These are phyloP conservation scores for Fonsecaea nubica DNA, from an alignment of 2,329 filamentous ascomycete species.

Conservation along the genomic window DNA sequence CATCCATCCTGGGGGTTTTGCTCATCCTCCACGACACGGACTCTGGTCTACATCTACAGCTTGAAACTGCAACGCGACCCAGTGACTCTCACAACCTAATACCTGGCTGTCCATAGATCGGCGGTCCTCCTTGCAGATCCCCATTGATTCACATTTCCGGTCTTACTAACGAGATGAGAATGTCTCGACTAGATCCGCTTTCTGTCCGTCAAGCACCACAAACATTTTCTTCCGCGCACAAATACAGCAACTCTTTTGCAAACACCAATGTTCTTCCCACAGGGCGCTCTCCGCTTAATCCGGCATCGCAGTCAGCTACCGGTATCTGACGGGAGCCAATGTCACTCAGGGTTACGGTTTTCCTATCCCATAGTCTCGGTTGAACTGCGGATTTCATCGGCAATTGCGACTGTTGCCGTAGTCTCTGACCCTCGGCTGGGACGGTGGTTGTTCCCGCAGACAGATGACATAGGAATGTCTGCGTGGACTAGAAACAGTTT, in stretches of 20 bases:
- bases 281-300: background rate
- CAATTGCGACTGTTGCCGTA: too few species aligned
- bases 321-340: too few species aligned
- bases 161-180: background rate
- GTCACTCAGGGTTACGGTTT: too few species aligned
- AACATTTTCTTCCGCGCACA: background rate
- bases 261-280: background rate
- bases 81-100: background rate
- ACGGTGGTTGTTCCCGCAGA: background rate
- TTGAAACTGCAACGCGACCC: background rate
- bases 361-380: background rate
- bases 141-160: background rate
- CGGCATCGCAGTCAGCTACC: background rate
- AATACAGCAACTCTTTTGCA: background rate
- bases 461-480: background rate
- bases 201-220: background rate
- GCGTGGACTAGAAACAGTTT: background rate
- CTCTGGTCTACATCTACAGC: background rate
- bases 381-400: too few species aligned
- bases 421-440: too few species aligned
- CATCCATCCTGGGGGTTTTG: background rate
- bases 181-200: background rate
- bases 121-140: background rate
- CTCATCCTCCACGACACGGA: background rate
- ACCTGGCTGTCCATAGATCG: background rate